phyloP scores from a whole-genome alignment of 805 yeast genomes.

The Nakazawaea ernobii region DNA sequence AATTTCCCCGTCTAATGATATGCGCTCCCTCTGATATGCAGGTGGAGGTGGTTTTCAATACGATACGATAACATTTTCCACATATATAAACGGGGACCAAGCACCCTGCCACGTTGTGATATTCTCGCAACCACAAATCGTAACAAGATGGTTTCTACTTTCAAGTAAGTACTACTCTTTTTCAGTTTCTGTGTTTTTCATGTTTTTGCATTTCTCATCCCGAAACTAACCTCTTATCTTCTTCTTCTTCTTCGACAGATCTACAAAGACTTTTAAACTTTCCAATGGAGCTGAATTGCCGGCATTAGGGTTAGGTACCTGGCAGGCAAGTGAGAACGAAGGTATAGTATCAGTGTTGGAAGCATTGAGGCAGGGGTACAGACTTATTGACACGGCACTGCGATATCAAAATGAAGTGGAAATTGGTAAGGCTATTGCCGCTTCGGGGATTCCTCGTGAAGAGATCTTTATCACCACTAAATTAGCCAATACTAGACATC shows the following conservation, averaged over 20 bases:
- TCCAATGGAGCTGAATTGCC: conserved; percentile 64
- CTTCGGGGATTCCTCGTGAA: conserved; percentile 34
- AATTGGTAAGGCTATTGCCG: conserved; percentile 57
- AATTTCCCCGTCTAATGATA: too few species aligned
- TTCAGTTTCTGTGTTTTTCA: too few species aligned
- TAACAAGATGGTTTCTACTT: background rate
- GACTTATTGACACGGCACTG: conserved; percentile 73
- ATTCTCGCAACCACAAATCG: background rate
- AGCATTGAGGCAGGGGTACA: conserved; percentile 61
- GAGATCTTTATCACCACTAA: conserved; percentile 62
- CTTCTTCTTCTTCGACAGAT: too few species aligned
- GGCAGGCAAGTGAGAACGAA: conserved; percentile 48
- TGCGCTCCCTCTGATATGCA: too few species aligned
- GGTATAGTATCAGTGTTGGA: conserved; percentile 48
- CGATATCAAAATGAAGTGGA: conserved; percentile 62
- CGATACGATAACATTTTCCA: too few species aligned
- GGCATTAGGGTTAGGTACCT: conserved; percentile 68
- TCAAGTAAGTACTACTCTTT: background rate
- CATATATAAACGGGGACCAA: too few species aligned
- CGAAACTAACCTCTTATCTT: too few species aligned
- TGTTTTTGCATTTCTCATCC: too few species aligned
- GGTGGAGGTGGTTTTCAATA: too few species aligned
- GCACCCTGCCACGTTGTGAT: too few species aligned
- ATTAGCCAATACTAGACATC: conserved; percentile 42
- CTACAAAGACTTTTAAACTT: conserved; percentile 19